Percentiles rank a stretch among this genome's conserved stretches.
These are phyloP conservation scores for Fusarium nygamai DNA, from an alignment of 2,329 filamentous ascomycete genomes.

Conservation along the genomic window DNA sequence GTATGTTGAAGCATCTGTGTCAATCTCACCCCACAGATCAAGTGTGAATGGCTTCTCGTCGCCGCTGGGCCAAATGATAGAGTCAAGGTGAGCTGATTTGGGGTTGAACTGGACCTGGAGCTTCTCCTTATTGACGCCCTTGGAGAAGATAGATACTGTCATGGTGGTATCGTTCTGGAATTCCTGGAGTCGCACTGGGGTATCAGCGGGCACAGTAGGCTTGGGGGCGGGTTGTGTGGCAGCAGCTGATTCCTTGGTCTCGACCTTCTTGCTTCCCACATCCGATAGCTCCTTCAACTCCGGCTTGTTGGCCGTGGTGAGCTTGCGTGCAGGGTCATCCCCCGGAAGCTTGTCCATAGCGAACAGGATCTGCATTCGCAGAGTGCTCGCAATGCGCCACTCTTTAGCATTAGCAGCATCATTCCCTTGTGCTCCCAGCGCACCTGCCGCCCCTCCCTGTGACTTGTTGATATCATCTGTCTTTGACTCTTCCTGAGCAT, in stretches of 20 bases:
- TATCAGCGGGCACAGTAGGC: slow-evolving; percentile 34
- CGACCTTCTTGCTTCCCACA: slow-evolving; percentile 1
- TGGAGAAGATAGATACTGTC: slow-evolving; percentile 55
- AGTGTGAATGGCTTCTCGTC: slow-evolving; percentile 72
- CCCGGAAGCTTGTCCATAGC: slow-evolving; percentile 56
- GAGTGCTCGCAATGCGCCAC: slow-evolving; percentile 55
- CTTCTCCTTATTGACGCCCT: slow-evolving; percentile 53
- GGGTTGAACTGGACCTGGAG: slow-evolving; percentile 51
- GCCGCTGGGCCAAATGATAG: slow-evolving; percentile 52
- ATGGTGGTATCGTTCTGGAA: slow-evolving; percentile 50
- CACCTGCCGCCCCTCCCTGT: not conserved
- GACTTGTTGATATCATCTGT: slow-evolving; percentile 47
- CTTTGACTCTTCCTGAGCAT: slow-evolving; percentile 43
- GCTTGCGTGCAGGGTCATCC: slow-evolving; percentile 58
- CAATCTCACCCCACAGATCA: slow-evolving; percentile 72
- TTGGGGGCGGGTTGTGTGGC: slow-evolving; percentile 14
- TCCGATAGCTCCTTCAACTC: slow-evolving; percentile 45
- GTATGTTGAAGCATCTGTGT: slow-evolving; percentile 67
- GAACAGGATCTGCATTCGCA: slow-evolving; percentile 59
- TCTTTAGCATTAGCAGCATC: slow-evolving; percentile 32
- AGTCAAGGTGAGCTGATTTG: slow-evolving; percentile 41
- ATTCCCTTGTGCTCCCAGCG: not conserved
- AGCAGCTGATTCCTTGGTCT: not conserved
- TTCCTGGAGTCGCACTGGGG: slow-evolving; percentile 46
- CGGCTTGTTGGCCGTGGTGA: slow-evolving; percentile 50